Evolutionary conservation across 2,329 filamentous ascomycete genomes (phyloP), one percentile per base, ranked within the genome.

Genomic region (Diatrype stigma): DNA sequence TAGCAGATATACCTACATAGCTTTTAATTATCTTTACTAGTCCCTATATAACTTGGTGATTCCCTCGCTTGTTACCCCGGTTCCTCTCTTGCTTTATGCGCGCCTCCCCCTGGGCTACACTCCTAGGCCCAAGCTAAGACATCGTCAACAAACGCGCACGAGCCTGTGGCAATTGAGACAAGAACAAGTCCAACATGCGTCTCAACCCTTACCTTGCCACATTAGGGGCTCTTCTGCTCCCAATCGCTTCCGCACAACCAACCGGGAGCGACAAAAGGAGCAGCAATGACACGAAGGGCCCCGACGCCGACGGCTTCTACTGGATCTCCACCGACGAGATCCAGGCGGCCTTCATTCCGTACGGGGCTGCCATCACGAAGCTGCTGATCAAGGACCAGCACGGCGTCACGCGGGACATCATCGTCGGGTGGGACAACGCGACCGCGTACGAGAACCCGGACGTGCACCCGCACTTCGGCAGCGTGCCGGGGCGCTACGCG

Each of bases 351-450:
- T 91, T 91, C 68, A 84, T 91, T 44, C 77, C 86, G 1, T 91
- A 91, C 61, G 88, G 87, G 54, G 88, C 87, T 7, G 83, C 84
- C 52, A 79, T 92, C 61, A 79, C 85, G 51, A 86, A 90, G 63
- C 73, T 92, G 48, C 76, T 88, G 66, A 76, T 92, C 66, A 78
- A 81, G 35, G 87, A 90, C 67, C 80, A 81, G 60, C 76, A 85
- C 58, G 87, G 86, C 44, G 71, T 86, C 42, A 76, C 81, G 63
- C 80, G 87, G 52, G 88, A 92, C 63, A 73, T 92, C 46, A 82
- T 92, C 1, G 78, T 80, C 45, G 88, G 88, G 45, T 91, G 84
- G 61, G 88, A 92, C 71, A 90, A 90, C 63, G 87, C 87, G 44
- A 81, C 73, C 48, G 83, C 87, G 70, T 92, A 91, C 70, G 70